Conservation (phyloP, 345 rosid genomes). For the Populus davidiana region DNA sequence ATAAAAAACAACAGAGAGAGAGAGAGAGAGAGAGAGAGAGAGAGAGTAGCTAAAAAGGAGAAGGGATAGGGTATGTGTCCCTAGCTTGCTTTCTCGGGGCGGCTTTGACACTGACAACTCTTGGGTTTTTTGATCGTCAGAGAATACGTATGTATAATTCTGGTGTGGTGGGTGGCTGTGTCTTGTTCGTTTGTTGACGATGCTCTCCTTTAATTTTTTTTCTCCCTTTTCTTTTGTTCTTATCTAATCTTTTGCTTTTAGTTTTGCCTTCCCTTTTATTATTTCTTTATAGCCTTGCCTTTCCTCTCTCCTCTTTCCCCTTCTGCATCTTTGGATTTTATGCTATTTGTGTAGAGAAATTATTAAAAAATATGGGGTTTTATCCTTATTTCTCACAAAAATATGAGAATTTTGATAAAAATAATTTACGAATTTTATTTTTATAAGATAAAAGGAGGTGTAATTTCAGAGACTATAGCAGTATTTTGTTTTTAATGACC, state of each 20-base stretch:
- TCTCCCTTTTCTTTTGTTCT: not conserved
- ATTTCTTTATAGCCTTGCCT: not conserved
- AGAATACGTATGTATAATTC: conserved; percentile 5
- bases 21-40: not conserved
- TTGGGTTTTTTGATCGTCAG: conserved; percentile 15
- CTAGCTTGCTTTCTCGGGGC: conserved; percentile 10
- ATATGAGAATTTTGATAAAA: too few relatives aligned
- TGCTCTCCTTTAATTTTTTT: not conserved
- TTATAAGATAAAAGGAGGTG: too few relatives aligned
- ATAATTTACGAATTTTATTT: too few relatives aligned
- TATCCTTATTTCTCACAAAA: too few relatives aligned
- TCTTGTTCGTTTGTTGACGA: conserved; percentile 6
- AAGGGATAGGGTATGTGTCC: not conserved
- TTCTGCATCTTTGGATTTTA: not conserved
- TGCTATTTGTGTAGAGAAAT: not conserved
- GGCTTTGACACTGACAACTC: conserved; percentile 7
- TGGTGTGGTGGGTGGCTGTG: not conserved
- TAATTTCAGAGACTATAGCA: not conserved
- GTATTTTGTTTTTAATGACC: too few relatives aligned
- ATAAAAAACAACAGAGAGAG: not conserved
- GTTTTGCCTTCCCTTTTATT: not conserved
- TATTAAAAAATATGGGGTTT: too few relatives aligned
- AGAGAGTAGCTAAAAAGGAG: too few relatives aligned
- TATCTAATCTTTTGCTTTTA: conserved; percentile 15
- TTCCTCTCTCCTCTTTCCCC: not conserved